Base-by-base conservation (phyloP, 2,329 filamentous ascomycete genomes). In the Rugonectria rugulosa region DNA sequence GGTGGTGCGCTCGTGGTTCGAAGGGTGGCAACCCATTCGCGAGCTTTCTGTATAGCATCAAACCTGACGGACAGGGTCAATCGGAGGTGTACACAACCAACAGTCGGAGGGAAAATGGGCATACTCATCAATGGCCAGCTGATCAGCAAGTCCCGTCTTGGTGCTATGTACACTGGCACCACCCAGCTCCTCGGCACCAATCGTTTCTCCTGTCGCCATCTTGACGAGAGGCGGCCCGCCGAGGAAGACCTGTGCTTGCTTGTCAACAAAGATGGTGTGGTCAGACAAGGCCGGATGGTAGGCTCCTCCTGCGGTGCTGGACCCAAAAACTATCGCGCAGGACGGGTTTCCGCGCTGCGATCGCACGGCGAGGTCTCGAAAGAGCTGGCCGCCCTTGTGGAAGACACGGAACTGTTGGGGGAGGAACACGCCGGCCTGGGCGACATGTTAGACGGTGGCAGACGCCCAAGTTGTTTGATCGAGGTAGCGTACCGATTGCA, bases 391-490 rank as follows among this genome's bases (percentile, higher is more conserved):
- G 14, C 61, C 63, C 32, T 58, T 62, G 65, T 78, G 76, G 56
- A 79, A 79, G n/a, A 78, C 75, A 1, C 71, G 67, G 48, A 78
- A 78, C 32, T 79, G 76, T 40, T 78, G 73, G 0, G 76, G 76
- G 10, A 78, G 66, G 32, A 77, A 77, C 4, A 56, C 57, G 2
- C 54, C 54, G 4, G 48, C 54, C 54, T 56, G 7, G 63, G 32
- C 76, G 75, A 14, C 14, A 32, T 32, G 29, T 32, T 14, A 32
- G 29, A 14, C 29, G n/a, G n/a, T n/a, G n/a, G n/a, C n/a, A n/a
- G n/a, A 32, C 6, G 10, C 11, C 9, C 3, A 6, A 11, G 7
- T 3, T 9, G 5, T 6, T 15, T 17, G 21, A n/a, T 8, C 4
- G n/a, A 2, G 11, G 20, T 9, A 27, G 3, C 51, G 31, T 50